Conservation (phyloP, 441 rosid genomes). For the Pelargonium citronellum region DNA sequence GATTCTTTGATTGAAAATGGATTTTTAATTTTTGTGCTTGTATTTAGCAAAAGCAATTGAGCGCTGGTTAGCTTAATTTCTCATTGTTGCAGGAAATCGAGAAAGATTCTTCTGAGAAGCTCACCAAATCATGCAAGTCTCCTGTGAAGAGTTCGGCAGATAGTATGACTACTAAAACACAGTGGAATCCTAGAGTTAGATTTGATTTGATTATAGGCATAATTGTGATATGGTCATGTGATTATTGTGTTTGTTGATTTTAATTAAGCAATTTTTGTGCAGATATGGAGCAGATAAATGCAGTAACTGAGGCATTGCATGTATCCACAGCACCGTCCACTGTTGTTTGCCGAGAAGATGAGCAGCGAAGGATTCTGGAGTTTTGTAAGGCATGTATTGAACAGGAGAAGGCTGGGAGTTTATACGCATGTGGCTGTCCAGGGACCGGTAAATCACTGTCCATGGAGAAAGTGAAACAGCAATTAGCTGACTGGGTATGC, state of each 20-base stretch:
- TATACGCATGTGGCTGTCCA: slow-evolving; percentile 73
- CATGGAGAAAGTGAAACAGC: slow-evolving; percentile 57
- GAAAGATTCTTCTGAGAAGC: slow-evolving; percentile 22
- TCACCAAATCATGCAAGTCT: slow-evolving; percentile 25
- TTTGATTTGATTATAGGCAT: background rate
- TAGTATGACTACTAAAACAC: slow-evolving; percentile 23
- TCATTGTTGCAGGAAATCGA: slow-evolving; percentile 32
- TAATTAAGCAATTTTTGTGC: slow-evolving; percentile 6
- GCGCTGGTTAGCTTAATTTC: background rate
- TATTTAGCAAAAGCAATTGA: background rate
- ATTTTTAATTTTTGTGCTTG: background rate
- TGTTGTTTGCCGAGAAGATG: slow-evolving; percentile 59
- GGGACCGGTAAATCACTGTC: slow-evolving; percentile 85
- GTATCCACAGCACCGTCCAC: slow-evolving; percentile 56
- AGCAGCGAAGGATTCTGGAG: slow-evolving; percentile 49
- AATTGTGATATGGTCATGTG: background rate
- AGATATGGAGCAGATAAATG: slow-evolving; percentile 57
- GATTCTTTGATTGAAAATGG: background rate
- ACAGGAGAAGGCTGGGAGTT: slow-evolving; percentile 60
- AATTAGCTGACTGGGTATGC: slow-evolving; percentile 49
- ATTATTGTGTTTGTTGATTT: background rate
- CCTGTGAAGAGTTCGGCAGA: slow-evolving; percentile 24
- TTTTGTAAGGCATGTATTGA: slow-evolving; percentile 52
- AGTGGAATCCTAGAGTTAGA: slow-evolving; percentile 66
- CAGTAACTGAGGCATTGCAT: slow-evolving; percentile 56